These are phyloP conservation scores for Aureobasidium melanogenum DNA, from an alignment of 2,329 filamentous ascomycete species.

Conservation along the genomic window DNA sequence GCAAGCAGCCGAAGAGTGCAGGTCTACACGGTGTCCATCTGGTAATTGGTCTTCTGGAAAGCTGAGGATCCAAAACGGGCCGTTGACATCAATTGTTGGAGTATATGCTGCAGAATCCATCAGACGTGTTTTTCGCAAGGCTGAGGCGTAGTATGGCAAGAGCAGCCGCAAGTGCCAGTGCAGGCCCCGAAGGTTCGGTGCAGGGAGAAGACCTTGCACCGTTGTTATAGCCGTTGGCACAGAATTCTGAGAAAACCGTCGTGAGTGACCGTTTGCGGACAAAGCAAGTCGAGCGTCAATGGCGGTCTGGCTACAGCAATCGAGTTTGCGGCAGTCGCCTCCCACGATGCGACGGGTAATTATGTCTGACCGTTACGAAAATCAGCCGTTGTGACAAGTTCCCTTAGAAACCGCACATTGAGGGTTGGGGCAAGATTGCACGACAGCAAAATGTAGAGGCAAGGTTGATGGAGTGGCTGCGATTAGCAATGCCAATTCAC, in stretches of 20 bases:
- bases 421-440: background rate
- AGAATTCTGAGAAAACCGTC: background rate
- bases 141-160: background rate
- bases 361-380: background rate
- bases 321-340: background rate
- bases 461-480: background rate
- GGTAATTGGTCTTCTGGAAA: background rate
- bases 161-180: background rate
- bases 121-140: background rate
- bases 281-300: background rate
- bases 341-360: background rate
- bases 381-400: constrained; percentile 10
- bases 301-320: background rate
- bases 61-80: background rate
- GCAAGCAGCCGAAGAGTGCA: background rate
- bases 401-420: background rate
- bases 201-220: background rate
- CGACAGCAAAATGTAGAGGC: background rate
- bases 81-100: constrained; percentile 9
- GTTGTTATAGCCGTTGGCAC: constrained; percentile 11
- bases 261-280: background rate
- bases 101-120: constrained; percentile 3
- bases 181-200: background rate
- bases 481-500: constrained; percentile 1
- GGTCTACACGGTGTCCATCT: background rate